Evolutionary conservation across 2,329 filamentous ascomycete genomes (phyloP).

Genomic region (Monilinia polystroma): DNA sequence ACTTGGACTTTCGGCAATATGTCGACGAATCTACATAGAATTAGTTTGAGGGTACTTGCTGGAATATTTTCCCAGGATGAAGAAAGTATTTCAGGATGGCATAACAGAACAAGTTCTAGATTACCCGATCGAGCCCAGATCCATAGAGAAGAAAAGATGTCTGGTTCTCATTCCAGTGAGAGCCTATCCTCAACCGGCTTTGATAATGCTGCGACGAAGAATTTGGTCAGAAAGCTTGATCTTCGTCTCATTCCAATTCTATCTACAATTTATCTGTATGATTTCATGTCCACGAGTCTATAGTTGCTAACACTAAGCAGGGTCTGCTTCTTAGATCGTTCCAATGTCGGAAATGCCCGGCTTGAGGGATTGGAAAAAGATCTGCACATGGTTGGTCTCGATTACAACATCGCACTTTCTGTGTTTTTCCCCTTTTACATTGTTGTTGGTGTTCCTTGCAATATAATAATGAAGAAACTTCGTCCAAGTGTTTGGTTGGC

Average conservation of each 20-base stretch:
- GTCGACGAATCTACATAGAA: conserved; percentile 1
- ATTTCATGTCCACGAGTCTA: neutral
- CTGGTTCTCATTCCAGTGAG: neutral
- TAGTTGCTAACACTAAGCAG: conserved; percentile 24
- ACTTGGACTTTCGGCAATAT: neutral
- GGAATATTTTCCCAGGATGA: neutral
- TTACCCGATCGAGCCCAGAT: neutral
- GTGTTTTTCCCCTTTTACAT: conserved; percentile 39
- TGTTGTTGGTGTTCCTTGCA: conserved; percentile 38
- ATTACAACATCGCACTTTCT: conserved; percentile 41
- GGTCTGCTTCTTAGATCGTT: conserved; percentile 38
- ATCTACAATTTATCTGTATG: conserved; percentile 53
- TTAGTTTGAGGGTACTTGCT: neutral
- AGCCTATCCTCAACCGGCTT: conserved; percentile 23
- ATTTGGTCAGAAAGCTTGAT: conserved; percentile 36
- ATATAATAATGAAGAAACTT: conserved; percentile 43
- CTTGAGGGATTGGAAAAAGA: conserved; percentile 39
- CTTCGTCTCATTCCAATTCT: conserved; percentile 42
- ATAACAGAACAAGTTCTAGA: neutral
- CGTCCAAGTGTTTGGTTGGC: conserved; percentile 60
- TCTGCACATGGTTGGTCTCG: conserved; percentile 36
- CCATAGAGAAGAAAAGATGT: conserved; percentile 1
- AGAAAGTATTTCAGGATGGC: neutral
- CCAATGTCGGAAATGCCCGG: conserved; percentile 39
- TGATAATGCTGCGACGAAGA: conserved; percentile 29